Conservation (phyloP, 345 rosid genomes). For the Citrus glauca region DNA sequence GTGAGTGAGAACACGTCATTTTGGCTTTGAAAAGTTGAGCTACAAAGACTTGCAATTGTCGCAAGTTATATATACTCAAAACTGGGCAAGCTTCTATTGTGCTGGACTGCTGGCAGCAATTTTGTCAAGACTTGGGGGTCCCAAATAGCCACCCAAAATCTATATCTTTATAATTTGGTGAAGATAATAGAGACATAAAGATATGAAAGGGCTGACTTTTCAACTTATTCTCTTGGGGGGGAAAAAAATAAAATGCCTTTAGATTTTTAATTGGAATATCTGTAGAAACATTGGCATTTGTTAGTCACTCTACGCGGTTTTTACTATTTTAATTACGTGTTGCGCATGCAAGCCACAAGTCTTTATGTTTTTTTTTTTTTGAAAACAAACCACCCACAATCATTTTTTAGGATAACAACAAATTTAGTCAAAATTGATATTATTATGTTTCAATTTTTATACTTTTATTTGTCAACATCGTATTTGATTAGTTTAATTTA, state of each 20-base stretch:
- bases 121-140: constrained; percentile 5
- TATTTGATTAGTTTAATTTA: too few species aligned
- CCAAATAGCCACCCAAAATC: background rate
- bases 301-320: background rate
- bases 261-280: background rate
- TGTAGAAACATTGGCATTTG: background rate
- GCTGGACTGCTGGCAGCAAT: background rate
- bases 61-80: background rate
- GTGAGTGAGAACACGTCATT: background rate
- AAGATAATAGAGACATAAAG: background rate
- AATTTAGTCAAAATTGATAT: background rate
- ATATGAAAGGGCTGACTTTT: background rate
- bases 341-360: background rate
- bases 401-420: background rate
- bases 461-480: too few species aligned
- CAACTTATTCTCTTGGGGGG: background rate
- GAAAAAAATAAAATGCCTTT: background rate
- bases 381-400: background rate
- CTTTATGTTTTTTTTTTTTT: background rate
- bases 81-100: background rate
- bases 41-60: background rate
- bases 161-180: background rate
- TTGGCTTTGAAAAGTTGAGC: background rate
- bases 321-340: background rate
- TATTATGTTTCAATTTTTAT: background rate